These are phyloP conservation scores for Thermoascus crustaceus DNA, from an alignment of 2,329 filamentous ascomycete species.

Conservation along the genomic window DNA sequence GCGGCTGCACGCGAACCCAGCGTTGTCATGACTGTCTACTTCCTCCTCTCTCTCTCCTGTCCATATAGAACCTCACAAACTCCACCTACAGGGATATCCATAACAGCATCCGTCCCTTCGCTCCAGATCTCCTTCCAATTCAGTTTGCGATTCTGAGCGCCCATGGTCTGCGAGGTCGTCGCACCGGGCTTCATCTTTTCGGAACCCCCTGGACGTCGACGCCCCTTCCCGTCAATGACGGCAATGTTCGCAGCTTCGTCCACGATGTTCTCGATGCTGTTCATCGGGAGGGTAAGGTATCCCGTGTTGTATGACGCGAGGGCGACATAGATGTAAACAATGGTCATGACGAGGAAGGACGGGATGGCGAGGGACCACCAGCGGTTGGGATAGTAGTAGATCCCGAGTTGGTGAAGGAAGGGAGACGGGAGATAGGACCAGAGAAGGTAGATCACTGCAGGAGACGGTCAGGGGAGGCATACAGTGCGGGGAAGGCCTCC, in stretches of 20 bases:
- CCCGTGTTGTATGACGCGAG: slow-evolving; percentile 85
- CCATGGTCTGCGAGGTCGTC: slow-evolving; percentile 35
- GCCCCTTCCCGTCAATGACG: slow-evolving; percentile 64
- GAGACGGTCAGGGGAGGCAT: not conserved
- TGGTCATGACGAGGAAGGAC: slow-evolving; percentile 75
- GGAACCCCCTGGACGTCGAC: slow-evolving; percentile 40
- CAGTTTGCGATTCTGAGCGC: slow-evolving; percentile 36
- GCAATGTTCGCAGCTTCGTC: slow-evolving; percentile 85
- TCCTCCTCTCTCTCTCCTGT: slow-evolving; percentile 38
- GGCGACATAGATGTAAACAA: slow-evolving; percentile 91
- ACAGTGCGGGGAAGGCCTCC: slow-evolving; percentile 38
- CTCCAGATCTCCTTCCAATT: slow-evolving; percentile 84
- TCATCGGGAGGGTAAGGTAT: slow-evolving; percentile 73
- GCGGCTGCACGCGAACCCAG: not conserved
- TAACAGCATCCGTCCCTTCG: slow-evolving; percentile 87
- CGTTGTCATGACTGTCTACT: slow-evolving; percentile 5
- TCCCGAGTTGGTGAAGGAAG: slow-evolving; percentile 84
- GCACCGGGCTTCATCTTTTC: slow-evolving; percentile 35
- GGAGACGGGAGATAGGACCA: slow-evolving; percentile 92
- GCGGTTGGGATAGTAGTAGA: slow-evolving; percentile 92
- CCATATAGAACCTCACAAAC: slow-evolving; percentile 94
- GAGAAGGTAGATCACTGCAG: slow-evolving; percentile 54
- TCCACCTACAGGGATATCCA: slow-evolving; percentile 91
- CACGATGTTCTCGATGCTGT: slow-evolving; percentile 77
- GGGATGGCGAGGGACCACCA: slow-evolving; percentile 97